Percentiles rank a stretch among this genome's conserved stretches.
Conservation (phyloP, 179 eudicot species). For the Silene coronaria region DNA sequence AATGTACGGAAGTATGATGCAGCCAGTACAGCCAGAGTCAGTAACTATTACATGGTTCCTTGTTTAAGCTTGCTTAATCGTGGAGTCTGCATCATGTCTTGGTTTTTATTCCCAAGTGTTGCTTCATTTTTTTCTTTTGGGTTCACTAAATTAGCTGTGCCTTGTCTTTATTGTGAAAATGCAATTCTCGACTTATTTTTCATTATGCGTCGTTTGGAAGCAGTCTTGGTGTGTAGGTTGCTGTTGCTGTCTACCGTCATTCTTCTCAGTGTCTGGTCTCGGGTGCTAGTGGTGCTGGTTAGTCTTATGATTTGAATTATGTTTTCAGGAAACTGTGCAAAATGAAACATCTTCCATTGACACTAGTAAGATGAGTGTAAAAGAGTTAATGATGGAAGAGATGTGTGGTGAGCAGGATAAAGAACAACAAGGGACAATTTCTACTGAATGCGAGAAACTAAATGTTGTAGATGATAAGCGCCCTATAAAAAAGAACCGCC, state of each 20-base stretch:
- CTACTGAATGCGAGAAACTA: conserved; percentile 28
- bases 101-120: not conserved
- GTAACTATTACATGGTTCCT: conserved; percentile 5
- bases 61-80: not conserved
- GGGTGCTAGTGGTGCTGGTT: not conserved
- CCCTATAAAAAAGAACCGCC: conserved; percentile 36
- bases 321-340: conserved; percentile 44
- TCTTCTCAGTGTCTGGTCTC: not conserved
- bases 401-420: conserved; percentile 47
- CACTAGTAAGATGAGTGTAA: conserved; percentile 53
- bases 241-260: too few relatives aligned
- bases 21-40: not conserved
- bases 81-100: not conserved
- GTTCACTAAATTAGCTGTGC: too few relatives aligned
- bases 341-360: conserved; percentile 29
- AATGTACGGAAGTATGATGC: not conserved
- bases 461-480: conserved; percentile 23
- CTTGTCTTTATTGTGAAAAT: too few relatives aligned
- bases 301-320: not conserved
- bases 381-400: conserved; percentile 84
- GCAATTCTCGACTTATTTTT: not conserved
- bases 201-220: not conserved
- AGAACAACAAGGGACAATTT: conserved; percentile 23
- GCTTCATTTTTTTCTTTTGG: not conserved
- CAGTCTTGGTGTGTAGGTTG: not conserved